Percentiles rank a stretch among this genome's conserved stretches.
These are phyloP conservation scores for Dentipellis fragilis DNA, from an alignment of 768 basidiomycete genomes.

Conservation along the genomic window DNA sequence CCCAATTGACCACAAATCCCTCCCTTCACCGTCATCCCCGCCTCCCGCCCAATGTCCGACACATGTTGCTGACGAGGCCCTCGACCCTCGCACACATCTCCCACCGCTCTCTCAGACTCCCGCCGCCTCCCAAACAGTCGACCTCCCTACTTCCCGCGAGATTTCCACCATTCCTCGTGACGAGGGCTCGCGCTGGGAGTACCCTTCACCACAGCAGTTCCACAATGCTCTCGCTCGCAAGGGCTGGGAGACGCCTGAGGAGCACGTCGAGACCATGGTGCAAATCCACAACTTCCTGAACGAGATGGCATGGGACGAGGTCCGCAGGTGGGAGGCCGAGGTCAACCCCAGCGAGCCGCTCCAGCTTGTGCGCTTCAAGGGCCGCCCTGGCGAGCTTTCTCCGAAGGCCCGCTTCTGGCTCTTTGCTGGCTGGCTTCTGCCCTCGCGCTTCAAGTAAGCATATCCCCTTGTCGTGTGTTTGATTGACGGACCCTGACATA, in stretches of 20 bases:
- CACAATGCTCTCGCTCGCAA: slow-evolving; percentile 95
- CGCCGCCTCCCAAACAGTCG: slow-evolving; percentile 41
- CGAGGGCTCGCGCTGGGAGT: slow-evolving; percentile 65
- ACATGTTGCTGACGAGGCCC: slow-evolving; percentile 32
- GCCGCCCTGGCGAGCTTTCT: slow-evolving; percentile 85
- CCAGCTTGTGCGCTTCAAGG: slow-evolving; percentile 77
- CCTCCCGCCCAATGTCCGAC: slow-evolving; percentile 49
- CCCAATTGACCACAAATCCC: slow-evolving; percentile 11
- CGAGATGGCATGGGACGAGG: slow-evolving; percentile 93
- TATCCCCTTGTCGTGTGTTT: not conserved
- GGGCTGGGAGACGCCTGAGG: slow-evolving; percentile 95
- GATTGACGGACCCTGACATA: not conserved
- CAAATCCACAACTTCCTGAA: slow-evolving; percentile 98
- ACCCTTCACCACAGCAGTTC: slow-evolving; percentile 95
- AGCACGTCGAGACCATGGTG: slow-evolving; percentile 94
- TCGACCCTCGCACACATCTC: slow-evolving; percentile 82
- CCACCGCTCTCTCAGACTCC: slow-evolving; percentile 69
- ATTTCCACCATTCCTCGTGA: slow-evolving; percentile 82
- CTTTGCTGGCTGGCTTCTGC: slow-evolving; percentile 82
- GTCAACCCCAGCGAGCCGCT: slow-evolving; percentile 53
- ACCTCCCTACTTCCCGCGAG: slow-evolving; percentile 65
- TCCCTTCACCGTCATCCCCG: not conserved
- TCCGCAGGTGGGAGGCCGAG: slow-evolving; percentile 84
- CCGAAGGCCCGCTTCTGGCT: slow-evolving; percentile 88
- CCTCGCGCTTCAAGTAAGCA: slow-evolving; percentile 79